Evolutionary conservation across 768 basidiomycete species (phyloP).

Genomic region (Gymnopilus junonius): DNA sequence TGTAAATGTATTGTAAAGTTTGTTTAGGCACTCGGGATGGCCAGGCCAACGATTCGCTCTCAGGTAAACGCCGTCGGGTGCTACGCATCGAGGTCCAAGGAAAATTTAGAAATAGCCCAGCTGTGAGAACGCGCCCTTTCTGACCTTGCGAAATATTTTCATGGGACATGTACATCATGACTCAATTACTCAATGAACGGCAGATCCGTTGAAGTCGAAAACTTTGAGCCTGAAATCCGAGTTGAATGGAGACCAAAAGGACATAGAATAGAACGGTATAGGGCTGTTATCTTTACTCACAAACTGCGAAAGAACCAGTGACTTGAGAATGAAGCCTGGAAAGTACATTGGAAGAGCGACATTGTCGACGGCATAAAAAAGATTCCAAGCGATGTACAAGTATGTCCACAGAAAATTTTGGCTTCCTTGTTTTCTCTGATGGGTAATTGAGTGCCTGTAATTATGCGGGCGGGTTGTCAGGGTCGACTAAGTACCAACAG

Average conservation of each 20-base stretch:
- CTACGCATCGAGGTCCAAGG: neutral
- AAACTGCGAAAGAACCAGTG: neutral
- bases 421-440: neutral
- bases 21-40: neutral
- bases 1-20: neutral
- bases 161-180: neutral
- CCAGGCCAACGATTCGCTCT: neutral
- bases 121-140: neutral
- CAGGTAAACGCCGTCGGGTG: neutral
- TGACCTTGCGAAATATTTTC: neutral
- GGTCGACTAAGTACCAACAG: neutral
- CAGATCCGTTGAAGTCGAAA: neutral
- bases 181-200: neutral
- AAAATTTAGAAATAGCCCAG: neutral
- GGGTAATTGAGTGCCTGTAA: neutral
- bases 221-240: neutral
- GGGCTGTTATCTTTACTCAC: neutral
- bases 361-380: neutral
- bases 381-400: neutral
- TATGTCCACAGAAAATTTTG: neutral
- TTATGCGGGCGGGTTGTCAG: neutral
- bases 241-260: neutral
- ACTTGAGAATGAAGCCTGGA: neutral
- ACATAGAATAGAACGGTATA: neutral
- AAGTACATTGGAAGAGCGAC: neutral